These are phyloP conservation scores for Aspergillus mulundensis DNA, from an alignment of 495 filamentous ascomycete genomes.

Conservation along the genomic window DNA sequence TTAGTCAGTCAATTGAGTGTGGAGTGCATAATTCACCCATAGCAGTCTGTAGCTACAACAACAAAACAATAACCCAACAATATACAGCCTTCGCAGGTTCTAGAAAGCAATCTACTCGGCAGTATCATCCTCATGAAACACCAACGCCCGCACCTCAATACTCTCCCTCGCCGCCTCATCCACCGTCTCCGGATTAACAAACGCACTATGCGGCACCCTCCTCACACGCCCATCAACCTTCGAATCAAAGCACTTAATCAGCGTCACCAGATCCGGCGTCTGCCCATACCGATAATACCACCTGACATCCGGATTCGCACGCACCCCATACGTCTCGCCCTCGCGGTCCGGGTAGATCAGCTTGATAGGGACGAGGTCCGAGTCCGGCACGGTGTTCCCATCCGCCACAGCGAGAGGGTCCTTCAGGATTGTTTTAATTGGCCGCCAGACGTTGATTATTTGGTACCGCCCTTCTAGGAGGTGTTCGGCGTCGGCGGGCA, in stretches of 20 bases:
- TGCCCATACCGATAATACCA: slow-evolving; percentile 53
- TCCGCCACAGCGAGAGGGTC: slow-evolving; percentile 64
- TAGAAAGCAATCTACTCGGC: slow-evolving; percentile 26
- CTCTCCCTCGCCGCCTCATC: slow-evolving; percentile 53
- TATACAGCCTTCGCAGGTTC: background rate
- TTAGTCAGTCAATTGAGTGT: no score
- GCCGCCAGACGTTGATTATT: slow-evolving; percentile 79
- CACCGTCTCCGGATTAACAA: slow-evolving; percentile 50
- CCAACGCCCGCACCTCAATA: slow-evolving; percentile 59
- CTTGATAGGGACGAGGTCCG: slow-evolving; percentile 41
- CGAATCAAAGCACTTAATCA: slow-evolving; percentile 72
- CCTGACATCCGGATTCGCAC: slow-evolving; percentile 36
- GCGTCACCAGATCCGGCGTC: slow-evolving; percentile 54
- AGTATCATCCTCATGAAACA: slow-evolving; percentile 49
- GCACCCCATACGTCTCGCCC: slow-evolving; percentile 44
- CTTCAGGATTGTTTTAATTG: slow-evolving; percentile 58
- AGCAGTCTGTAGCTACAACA: background rate
- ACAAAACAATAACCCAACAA: background rate
- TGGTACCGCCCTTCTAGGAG: slow-evolving; percentile 63
- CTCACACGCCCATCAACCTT: slow-evolving; percentile 53
- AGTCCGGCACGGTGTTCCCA: slow-evolving; percentile 40
- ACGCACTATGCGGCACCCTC: slow-evolving; percentile 59
- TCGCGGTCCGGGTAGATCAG: slow-evolving; percentile 49
- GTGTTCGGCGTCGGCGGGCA: slow-evolving; percentile 58
- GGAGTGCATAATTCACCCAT: background rate